Evolutionary conservation across 805 yeast species (phyloP).

Genomic region (Tetrapisispora fleetii): DNA sequence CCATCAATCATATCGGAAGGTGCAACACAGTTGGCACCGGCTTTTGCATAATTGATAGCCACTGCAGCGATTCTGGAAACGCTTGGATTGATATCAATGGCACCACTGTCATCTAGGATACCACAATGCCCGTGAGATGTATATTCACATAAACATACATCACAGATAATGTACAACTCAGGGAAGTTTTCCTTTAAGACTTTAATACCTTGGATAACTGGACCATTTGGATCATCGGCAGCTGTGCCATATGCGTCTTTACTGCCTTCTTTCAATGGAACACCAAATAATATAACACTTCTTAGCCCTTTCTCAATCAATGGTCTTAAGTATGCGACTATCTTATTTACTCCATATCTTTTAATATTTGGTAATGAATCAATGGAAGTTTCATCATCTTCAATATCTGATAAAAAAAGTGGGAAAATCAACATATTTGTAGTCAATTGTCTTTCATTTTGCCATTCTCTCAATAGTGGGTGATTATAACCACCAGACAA

Average conservation of each 20-base stretch:
- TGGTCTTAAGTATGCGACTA: slow-evolving; percentile 58
- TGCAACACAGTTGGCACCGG: slow-evolving; percentile 93
- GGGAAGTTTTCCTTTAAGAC: slow-evolving; percentile 61
- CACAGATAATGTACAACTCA: slow-evolving; percentile 77
- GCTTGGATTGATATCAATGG: slow-evolving; percentile 62
- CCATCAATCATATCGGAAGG: slow-evolving; percentile 99
- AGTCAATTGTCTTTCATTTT: slow-evolving; percentile 67
- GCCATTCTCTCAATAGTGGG: slow-evolving; percentile 86
- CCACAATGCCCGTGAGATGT: slow-evolving; percentile 99
- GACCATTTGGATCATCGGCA: slow-evolving; percentile 95
- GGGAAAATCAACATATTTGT: slow-evolving; percentile 93
- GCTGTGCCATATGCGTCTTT: slow-evolving; percentile 79
- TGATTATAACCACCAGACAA: slow-evolving; percentile 93
- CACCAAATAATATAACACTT: slow-evolving; percentile 88
- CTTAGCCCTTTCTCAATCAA: slow-evolving; percentile 73
- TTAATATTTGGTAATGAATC: slow-evolving; percentile 80
- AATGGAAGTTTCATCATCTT: slow-evolving; percentile 69
- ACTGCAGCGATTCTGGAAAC: slow-evolving; percentile 86
- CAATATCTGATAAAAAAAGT: slow-evolving; percentile 68
- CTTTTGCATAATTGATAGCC: slow-evolving; percentile 88
- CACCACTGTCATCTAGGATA: slow-evolving; percentile 74
- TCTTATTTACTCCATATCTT: slow-evolving; percentile 73
- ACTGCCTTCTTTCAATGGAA: slow-evolving; percentile 61
- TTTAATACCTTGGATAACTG: slow-evolving; percentile 75
- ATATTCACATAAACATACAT: slow-evolving; percentile 93